phyloP scores from a whole-genome alignment of 305 asterid species.

The Fraxinus ornus region DNA sequence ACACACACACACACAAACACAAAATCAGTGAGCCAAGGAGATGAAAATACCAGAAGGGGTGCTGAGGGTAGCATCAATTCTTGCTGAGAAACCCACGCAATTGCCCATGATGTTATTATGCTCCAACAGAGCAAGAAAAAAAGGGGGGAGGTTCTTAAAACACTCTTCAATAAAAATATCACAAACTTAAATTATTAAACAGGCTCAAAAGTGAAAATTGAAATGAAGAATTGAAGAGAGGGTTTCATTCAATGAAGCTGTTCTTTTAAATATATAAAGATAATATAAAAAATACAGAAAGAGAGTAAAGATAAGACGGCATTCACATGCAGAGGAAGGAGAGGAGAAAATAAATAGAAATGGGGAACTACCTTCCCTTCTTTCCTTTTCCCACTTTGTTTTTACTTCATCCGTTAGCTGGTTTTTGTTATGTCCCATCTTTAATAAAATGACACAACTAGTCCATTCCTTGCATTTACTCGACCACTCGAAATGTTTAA shows the following conservation, averaged over 20 bases:
- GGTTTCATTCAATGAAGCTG: neutral
- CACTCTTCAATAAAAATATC: neutral
- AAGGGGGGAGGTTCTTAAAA: neutral
- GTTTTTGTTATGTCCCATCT: neutral
- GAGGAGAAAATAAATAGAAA: neutral
- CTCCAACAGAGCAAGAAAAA: slow-evolving; percentile 10
- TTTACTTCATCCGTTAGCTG: neutral
- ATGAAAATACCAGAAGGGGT: slow-evolving; percentile 46
- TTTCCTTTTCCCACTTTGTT: neutral
- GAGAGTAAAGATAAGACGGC: neutral
- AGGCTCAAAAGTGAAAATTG: neutral
- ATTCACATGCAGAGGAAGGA: slow-evolving; percentile 1
- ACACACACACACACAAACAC: too few species aligned
- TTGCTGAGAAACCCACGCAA: slow-evolving; percentile 71
- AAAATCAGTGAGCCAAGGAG: neutral
- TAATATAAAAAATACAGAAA: neutral
- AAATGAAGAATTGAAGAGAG: neutral
- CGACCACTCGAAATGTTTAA: neutral
- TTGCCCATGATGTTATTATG: slow-evolving; percentile 55
- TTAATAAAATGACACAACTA: neutral
- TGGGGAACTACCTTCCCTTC: neutral
- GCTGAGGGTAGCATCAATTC: slow-evolving; percentile 71
- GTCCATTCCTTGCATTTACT: neutral
- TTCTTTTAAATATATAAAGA: neutral
- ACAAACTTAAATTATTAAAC: neutral